A percentile compares a stretch with the other conserved stretches of the same genome.
Conservation (phyloP, 257 asterid species). For the Nicotiana noctiflora region DNA sequence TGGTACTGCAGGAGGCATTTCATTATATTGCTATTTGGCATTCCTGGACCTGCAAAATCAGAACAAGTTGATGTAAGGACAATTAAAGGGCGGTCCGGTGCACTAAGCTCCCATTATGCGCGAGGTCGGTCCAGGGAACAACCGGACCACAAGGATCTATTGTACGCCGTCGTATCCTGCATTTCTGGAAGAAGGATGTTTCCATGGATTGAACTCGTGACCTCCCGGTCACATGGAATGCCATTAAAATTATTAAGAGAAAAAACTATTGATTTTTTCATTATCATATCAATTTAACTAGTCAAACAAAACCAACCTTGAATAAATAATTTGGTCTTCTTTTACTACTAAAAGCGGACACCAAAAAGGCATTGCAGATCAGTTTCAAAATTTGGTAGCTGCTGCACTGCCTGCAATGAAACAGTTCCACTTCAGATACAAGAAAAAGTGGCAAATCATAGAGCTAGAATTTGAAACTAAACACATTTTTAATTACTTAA, state of each 20-base stretch:
- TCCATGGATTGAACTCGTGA: too few species aligned
- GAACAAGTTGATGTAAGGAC: neutral
- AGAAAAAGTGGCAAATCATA: neutral
- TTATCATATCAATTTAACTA: neutral
- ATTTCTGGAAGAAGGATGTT: too few species aligned
- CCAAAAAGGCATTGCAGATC: constrained; percentile 45
- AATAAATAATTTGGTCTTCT: neutral
- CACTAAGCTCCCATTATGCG: too few species aligned
- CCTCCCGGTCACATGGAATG: too few species aligned
- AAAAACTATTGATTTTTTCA: neutral
- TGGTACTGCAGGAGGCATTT: neutral
- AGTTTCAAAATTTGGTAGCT: constrained; percentile 40
- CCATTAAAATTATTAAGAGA: neutral
- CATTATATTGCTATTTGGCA: neutral
- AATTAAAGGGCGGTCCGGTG: too few species aligned
- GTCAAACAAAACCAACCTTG: neutral
- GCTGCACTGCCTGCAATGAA: constrained; percentile 48
- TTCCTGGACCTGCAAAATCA: neutral
- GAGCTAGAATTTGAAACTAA: neutral
- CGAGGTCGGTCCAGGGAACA: too few species aligned
- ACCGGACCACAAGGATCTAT: too few species aligned
- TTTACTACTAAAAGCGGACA: constrained; percentile 32
- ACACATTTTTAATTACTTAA: neutral
- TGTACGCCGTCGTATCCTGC: too few species aligned
- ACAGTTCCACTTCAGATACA: neutral